Percentiles rank a stretch among this genome's conserved stretches.
These are phyloP conservation scores for Ophiocordyceps australis DNA, from an alignment of 2,329 filamentous ascomycete species.

Conservation along the genomic window DNA sequence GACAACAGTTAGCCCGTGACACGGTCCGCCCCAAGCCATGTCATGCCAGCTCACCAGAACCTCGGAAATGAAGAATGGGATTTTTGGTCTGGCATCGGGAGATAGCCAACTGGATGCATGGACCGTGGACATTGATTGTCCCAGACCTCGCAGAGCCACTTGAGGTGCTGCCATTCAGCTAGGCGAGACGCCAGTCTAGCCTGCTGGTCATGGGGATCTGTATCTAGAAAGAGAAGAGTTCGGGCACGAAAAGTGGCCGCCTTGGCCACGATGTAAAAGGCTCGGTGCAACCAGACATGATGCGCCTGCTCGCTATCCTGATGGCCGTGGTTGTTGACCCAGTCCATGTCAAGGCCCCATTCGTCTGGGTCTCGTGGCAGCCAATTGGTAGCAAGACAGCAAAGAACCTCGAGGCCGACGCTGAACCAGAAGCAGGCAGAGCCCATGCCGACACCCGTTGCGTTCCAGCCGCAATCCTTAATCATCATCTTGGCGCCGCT, in stretches of 20 bases:
- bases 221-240: conserved; percentile 40
- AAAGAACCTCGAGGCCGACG: conserved; percentile 76
- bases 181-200: conserved; percentile 44
- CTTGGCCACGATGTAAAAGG: conserved; percentile 76
- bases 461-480: conserved; percentile 80
- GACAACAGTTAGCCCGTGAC: not conserved
- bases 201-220: conserved; percentile 43
- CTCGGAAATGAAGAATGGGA: conserved; percentile 68
- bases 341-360: conserved; percentile 73
- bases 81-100: conserved; percentile 47
- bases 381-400: conserved; percentile 77
- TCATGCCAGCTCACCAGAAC: conserved; percentile 47
- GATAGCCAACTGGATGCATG: conserved; percentile 73
- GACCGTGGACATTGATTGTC: conserved; percentile 59
- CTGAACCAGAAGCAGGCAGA: conserved; percentile 91
- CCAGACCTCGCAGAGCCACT: conserved; percentile 70
- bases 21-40: not conserved
- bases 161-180: conserved; percentile 65
- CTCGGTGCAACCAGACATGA: conserved; percentile 75
- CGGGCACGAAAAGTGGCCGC: conserved; percentile 69
- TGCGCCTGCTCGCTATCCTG: conserved; percentile 15
- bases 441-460: conserved; percentile 59
- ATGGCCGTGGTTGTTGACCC: conserved; percentile 18
- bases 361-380: conserved; percentile 76
- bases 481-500: conserved; percentile 71